These are phyloP conservation scores for Przewalskia tangutica DNA, from an alignment of 257 asterid species.

Conservation along the genomic window DNA sequence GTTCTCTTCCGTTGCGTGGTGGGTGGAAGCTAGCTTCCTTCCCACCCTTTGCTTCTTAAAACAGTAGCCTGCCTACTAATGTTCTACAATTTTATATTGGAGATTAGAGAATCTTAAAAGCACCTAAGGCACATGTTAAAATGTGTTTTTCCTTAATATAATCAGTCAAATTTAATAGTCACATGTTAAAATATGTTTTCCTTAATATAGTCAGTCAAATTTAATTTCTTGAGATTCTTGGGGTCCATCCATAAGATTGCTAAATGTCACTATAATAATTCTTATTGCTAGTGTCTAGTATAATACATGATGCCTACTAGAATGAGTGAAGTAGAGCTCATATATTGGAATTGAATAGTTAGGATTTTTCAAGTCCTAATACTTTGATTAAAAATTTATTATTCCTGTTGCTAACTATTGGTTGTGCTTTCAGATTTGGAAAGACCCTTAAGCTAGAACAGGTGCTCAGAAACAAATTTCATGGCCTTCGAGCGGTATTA, in stretches of 20 bases:
- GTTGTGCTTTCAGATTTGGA: neutral
- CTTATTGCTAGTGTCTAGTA: neutral
- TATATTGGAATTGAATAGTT: no score
- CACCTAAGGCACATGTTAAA: neutral
- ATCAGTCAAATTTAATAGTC: neutral
- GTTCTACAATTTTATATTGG: neutral
- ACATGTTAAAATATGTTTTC: neutral
- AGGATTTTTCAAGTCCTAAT: neutral
- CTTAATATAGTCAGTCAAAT: neutral
- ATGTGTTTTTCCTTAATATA: neutral
- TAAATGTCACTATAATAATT: neutral
- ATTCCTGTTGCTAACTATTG: neutral
- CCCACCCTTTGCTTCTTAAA: neutral
- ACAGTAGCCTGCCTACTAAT: neutral
- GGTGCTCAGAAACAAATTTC: neutral
- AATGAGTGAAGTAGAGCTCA: neutral
- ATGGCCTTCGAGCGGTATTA: slow-evolving; percentile 56
- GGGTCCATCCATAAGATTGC: neutral
- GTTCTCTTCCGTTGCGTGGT: neutral
- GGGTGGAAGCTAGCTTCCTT: neutral
- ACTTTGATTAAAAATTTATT: neutral
- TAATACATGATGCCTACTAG: neutral
- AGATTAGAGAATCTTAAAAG: neutral
- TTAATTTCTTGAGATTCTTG: neutral
- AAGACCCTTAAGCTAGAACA: neutral